Conservation (phyloP, 331 rosid genomes). For the Acacia pycnantha region DNA sequence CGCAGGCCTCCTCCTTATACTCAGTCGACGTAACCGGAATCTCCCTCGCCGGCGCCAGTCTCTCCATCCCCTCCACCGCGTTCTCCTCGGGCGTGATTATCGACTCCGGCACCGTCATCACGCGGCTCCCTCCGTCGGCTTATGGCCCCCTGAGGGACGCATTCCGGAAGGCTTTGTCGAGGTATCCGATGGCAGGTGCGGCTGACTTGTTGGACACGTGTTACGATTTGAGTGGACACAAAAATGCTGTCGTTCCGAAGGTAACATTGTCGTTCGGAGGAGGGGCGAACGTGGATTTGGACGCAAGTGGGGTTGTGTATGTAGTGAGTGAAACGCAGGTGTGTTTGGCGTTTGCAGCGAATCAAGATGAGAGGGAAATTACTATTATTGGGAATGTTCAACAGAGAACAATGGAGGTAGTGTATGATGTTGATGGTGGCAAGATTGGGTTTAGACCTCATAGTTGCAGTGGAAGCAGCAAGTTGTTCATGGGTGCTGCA, state of each 20-base stretch:
- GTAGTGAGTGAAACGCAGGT: slow-evolving; percentile 32
- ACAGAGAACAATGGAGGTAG: slow-evolving; percentile 62
- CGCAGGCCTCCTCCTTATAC: background rate
- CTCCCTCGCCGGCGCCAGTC: background rate
- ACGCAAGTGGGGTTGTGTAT: slow-evolving; percentile 13
- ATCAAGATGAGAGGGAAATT: slow-evolving; percentile 29
- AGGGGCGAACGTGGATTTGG: background rate
- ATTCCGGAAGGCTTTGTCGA: background rate
- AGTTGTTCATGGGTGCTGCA: background rate
- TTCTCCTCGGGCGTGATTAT: background rate
- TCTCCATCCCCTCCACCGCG: background rate
- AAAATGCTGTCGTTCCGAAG: background rate
- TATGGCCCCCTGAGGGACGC: background rate
- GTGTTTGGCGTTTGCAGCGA: slow-evolving; percentile 68
- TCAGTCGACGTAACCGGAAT: background rate
- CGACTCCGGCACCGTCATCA: background rate
- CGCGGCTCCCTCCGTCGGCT: background rate
- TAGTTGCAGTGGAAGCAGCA: slow-evolving; percentile 36
- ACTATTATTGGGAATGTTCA: slow-evolving; percentile 75
- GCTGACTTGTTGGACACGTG: background rate
- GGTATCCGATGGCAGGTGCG: background rate
- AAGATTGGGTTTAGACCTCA: slow-evolving; percentile 59
- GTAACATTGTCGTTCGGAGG: background rate
- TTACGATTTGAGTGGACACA: background rate
- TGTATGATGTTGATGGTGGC: slow-evolving; percentile 62